phyloP scores from a whole-genome alignment of 176 grass and related monocot genomes.

The Miscanthus lutarioriparius region DNA sequence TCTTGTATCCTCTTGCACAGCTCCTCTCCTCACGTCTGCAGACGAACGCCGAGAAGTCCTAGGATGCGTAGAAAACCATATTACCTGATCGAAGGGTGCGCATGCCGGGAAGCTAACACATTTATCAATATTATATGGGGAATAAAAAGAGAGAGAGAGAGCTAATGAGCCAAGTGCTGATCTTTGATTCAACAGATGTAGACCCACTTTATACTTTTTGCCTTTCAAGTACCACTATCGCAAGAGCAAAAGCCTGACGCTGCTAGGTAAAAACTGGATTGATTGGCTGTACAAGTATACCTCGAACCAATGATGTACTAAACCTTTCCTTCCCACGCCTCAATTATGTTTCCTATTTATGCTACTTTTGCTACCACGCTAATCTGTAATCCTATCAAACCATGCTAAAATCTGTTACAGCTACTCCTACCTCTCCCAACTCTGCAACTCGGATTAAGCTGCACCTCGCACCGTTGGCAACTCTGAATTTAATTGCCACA shows the following conservation, averaged over 20 bases:
- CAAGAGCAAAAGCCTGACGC: neutral
- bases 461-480: neutral
- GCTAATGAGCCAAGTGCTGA: neutral
- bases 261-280: constrained; percentile 44
- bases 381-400: constrained; percentile 44
- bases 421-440: constrained; percentile 35
- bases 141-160: neutral
- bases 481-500: neutral
- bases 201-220: neutral
- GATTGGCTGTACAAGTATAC: constrained; percentile 76
- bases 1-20: neutral
- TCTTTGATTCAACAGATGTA: neutral
- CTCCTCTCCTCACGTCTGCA: neutral
- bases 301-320: constrained; percentile 94
- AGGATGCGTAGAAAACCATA: too few relatives aligned
- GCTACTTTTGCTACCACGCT: constrained; percentile 62
- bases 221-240: neutral
- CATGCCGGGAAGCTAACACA: neutral
- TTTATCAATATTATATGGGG: neutral
- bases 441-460: constrained; percentile 33
- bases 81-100: too few relatives aligned
- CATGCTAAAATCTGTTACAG: constrained; percentile 49
- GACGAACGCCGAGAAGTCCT: neutral
- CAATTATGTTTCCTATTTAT: constrained; percentile 53
- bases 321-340: constrained; percentile 52